These are phyloP conservation scores for Sporothrix euskadiensis DNA, from an alignment of 2,329 filamentous ascomycete species.

Conservation along the genomic window DNA sequence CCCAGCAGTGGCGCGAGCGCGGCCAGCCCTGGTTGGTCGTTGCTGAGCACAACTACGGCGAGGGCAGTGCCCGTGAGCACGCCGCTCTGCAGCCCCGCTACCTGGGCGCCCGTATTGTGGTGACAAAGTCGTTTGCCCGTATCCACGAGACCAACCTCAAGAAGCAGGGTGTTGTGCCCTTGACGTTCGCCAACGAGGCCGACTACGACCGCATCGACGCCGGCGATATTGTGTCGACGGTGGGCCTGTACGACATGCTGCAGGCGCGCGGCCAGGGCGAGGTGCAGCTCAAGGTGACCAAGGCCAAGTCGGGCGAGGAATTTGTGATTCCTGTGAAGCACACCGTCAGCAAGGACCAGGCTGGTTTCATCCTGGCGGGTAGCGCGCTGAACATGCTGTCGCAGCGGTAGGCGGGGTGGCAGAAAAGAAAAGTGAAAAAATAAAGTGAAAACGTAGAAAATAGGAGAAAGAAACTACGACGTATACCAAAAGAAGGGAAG, in stretches of 20 bases:
- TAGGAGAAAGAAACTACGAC: background rate
- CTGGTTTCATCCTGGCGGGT: conserved; percentile 86
- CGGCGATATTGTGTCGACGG: conserved; percentile 78
- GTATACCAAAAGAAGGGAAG: conserved; percentile 5
- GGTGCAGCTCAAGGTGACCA: conserved; percentile 67
- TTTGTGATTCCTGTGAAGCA: conserved; percentile 77
- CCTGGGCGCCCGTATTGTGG: conserved; percentile 78
- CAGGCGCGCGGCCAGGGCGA: conserved; percentile 74
- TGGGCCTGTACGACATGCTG: conserved; percentile 82
- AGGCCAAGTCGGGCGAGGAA: conserved; percentile 63
- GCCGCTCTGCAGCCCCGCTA: conserved; percentile 83
- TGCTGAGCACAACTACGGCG: conserved; percentile 95
- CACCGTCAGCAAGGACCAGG: conserved; percentile 86
- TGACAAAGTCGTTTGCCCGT: conserved; percentile 78
- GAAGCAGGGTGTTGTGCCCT: conserved; percentile 94
- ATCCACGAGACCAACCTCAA: conserved; percentile 94
- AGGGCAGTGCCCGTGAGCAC: conserved; percentile 83
- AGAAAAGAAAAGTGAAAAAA: background rate
- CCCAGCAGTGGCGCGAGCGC: conserved; percentile 74
- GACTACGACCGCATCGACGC: conserved; percentile 85
- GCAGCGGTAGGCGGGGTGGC: conserved; percentile 44
- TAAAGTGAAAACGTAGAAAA: background rate
- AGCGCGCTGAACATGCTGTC: conserved; percentile 90
- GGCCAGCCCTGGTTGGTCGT: conserved; percentile 86
- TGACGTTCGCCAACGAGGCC: conserved; percentile 83